These are phyloP conservation scores for Eutrema japonicum DNA, from an alignment of 345 rosid genomes.

Conservation along the genomic window DNA sequence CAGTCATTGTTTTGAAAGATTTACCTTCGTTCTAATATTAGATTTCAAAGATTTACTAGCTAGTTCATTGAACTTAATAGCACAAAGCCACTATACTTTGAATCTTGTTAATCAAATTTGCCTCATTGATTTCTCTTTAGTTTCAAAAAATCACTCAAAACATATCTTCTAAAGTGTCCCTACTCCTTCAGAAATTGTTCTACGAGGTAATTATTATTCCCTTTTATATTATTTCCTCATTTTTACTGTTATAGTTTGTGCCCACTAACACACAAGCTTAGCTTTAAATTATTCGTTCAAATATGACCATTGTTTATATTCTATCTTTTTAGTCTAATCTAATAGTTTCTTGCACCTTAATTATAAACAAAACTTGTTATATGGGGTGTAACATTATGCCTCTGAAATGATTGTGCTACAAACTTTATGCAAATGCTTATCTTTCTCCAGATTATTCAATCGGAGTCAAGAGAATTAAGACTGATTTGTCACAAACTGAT, in stretches of 20 bases:
- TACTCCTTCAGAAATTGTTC: conserved; percentile 35
- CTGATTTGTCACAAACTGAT: conserved; percentile 38
- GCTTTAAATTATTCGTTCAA: conserved; percentile 38
- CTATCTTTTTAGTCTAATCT: conserved; percentile 23
- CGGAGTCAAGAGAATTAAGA: conserved; percentile 13
- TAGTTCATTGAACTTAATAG: conserved; percentile 32
- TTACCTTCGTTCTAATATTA: conserved; percentile 23
- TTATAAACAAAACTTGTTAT: conserved; percentile 20
- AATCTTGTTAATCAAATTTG: conserved; percentile 20
- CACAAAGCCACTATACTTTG: conserved; percentile 27
- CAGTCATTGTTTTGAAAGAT: conserved; percentile 31
- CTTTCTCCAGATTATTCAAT: conserved; percentile 21
- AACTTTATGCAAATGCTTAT: conserved; percentile 40
- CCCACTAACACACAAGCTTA: conserved; percentile 43
- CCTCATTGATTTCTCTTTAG: conserved; percentile 9
- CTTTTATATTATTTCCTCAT: conserved; percentile 32
- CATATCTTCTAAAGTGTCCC: conserved; percentile 33
- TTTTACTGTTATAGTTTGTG: conserved; percentile 32
- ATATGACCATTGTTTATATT: conserved; percentile 26
- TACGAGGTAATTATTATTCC: conserved; percentile 43
- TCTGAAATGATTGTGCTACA: conserved; percentile 42
- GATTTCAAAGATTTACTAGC: conserved; percentile 30
- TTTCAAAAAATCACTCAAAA: conserved; percentile 29
- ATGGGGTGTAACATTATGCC: conserved; percentile 44
- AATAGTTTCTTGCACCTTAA: conserved; percentile 28